Base-by-base conservation (phyloP, 768 basidiomycete genomes). In the Pulveroboletus sp. region DNA sequence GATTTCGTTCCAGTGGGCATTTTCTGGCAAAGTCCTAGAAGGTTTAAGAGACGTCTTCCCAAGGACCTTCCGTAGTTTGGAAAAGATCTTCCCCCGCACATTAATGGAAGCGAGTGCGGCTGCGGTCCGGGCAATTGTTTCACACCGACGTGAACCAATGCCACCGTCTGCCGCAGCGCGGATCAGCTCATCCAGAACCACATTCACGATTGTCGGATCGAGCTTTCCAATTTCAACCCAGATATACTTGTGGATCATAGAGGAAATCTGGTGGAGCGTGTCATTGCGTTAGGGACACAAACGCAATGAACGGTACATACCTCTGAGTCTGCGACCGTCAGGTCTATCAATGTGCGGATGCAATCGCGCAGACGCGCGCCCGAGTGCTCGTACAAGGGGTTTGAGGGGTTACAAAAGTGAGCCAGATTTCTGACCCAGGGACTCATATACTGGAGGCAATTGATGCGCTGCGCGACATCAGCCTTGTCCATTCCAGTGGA, bases 391-490 rank as follows among this genome's bases (percentile, higher is more conserved):
- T 80, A 88, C 27, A 86, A 70, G n/a, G 76, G 60, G 54, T 77
- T 77, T 3, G 82, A 79, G 1, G 90, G 84, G 56, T 85, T 85
- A 23, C 79, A 77, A 53, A 89, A 94, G 13, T 73, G 66, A 3
- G 79, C 73, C 2, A 97, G 73, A 59, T 94, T 94, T 63, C 78
- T 83, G 35, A 95, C 79, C 94, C 93, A 97, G 4, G 94, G 92
- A 34, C 78, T 81, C 75, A 95, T 76, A 60, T 92, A 94, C 50
- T 87, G 82, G 19, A 94, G 64, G 59, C 85, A 91, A 51, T 77
- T 79, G 34, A 89, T 81, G 33, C 84, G 82, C 40, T 87, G 84
- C 1, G 70, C 60, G 3, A 68, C 59, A 20, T 62, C 61, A 12
- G 70, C 66, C 56, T 70, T 73, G 69, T 75, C 60, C 74, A 89